Evolutionary conservation across 2,329 filamentous ascomycete species (phyloP).

Genomic region (Diaporthe destruens): DNA sequence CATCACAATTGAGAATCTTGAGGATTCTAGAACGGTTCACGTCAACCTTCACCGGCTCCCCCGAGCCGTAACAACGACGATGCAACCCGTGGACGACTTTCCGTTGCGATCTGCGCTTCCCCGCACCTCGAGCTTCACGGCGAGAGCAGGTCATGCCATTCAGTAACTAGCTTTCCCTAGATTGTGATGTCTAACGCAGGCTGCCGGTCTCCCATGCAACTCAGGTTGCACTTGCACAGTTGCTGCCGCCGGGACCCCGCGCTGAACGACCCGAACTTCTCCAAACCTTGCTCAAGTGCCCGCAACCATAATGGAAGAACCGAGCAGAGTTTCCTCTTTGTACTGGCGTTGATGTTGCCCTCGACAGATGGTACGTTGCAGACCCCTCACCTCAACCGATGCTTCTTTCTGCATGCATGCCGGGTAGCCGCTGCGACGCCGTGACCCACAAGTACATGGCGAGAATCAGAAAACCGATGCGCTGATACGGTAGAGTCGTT

Average conservation of each 20-base stretch:
- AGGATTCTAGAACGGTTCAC: background rate
- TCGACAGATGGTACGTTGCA: slow-evolving; percentile 18
- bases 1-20: background rate
- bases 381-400: slow-evolving; percentile 12
- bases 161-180: background rate
- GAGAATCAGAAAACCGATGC: background rate
- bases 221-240: slow-evolving; percentile 23
- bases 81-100: background rate
- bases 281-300: slow-evolving; percentile 3
- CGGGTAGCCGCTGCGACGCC: background rate
- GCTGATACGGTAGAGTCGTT: background rate
- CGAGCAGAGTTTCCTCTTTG: background rate
- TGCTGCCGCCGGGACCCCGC: slow-evolving; percentile 3
- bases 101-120: slow-evolving; percentile 10
- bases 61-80: slow-evolving; percentile 3
- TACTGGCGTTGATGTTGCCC: background rate
- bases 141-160: background rate
- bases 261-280: background rate
- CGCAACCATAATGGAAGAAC: background rate
- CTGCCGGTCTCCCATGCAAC: slow-evolving; percentile 8
- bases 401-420: background rate
- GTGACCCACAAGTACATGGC: background rate
- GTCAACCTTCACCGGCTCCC: background rate
- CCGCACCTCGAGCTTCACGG: slow-evolving; percentile 2
- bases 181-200: slow-evolving; percentile 13